Base-by-base conservation (phyloP, 257 asterid genomes). In the Solanum habrochaites region DNA sequence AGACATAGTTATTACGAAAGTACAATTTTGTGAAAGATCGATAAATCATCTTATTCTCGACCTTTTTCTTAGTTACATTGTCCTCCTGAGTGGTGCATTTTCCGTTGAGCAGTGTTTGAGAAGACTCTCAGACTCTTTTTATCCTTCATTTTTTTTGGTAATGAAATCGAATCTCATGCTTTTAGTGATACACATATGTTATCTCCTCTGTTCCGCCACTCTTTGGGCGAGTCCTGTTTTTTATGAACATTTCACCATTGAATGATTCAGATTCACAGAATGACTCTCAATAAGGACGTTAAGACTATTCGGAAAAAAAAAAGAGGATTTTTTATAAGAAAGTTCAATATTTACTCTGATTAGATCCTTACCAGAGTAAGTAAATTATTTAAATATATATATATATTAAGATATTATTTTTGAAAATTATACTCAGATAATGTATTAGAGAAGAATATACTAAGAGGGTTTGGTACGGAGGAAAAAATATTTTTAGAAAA, bases 21-120 rank as follows among this genome's bases (percentile, higher is more conserved):
- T 88, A 83, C 66, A 88, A 85, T 86, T 89, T 90, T 89, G 89
- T 87, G 88, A 87, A 75, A 77, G 78, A 89, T 80, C 88, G 91
- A 27, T 80, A 32, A 71, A 45, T 58, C n/a, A 45, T 16, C 62
- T 77, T 42, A 77, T 42, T 77, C 40, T 45, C 37, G 25, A 25
- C 85, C 52, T 45, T 77, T 35, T 56, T 49, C 85, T 89, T 89
- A 56, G 85, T 52, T 73, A 31, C 66, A 13, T 77, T 77, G 67
- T 7, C 9, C 11, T 81, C 21, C 3, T n/a, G 87, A 83, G 66
- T 62, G 21, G 40, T 82, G 72, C 84, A 31, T 86, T 64, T 87
- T 83, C 58, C 13, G 62, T 74, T 62, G 42, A 31, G 3, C 60
- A 12, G 40, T 73, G 49, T 73, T 37, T 73, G 49, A 37, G 81